These are phyloP conservation scores for Chondrostereum purpureum DNA, from an alignment of 1,284 basidiomycete genomes.

Conservation along the genomic window DNA sequence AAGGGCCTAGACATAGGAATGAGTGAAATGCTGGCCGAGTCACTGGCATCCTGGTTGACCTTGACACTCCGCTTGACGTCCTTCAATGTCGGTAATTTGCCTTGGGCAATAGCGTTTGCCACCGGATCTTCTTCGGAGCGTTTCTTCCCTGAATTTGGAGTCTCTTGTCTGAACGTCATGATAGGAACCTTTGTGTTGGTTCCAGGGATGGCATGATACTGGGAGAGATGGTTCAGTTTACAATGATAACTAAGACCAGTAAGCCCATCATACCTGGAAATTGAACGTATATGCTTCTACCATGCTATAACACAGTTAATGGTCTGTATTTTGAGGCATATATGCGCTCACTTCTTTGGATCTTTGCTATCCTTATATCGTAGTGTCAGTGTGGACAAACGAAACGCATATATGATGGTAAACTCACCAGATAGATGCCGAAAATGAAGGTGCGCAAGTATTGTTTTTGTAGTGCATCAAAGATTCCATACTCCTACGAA, in stretches of 20 bases:
- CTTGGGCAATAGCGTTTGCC: slow-evolving; percentile 44
- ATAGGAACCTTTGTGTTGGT: slow-evolving; percentile 50
- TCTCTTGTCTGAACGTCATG: slow-evolving; percentile 57
- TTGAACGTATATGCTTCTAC: slow-evolving; percentile 80
- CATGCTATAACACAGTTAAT: slow-evolving; percentile 40
- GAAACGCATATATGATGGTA: background rate
- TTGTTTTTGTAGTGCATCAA: slow-evolving; percentile 70
- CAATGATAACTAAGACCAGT: slow-evolving; percentile 5
- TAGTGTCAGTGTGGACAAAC: slow-evolving; percentile 1
- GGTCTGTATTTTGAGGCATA: slow-evolving; percentile 14
- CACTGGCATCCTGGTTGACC: slow-evolving; percentile 31
- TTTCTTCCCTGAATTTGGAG: slow-evolving; percentile 41
- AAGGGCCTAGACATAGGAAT: slow-evolving; percentile 38
- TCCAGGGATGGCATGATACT: slow-evolving; percentile 60
- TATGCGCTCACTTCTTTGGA: slow-evolving; percentile 61
- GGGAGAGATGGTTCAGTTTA: slow-evolving; percentile 1
- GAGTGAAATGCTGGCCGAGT: background rate
- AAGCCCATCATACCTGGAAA: slow-evolving; percentile 45
- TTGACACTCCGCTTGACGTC: slow-evolving; percentile 73
- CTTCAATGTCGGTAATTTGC: slow-evolving; percentile 56
- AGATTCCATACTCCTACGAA: slow-evolving; percentile 69
- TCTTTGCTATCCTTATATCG: slow-evolving; percentile 60
- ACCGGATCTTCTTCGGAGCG: slow-evolving; percentile 43
- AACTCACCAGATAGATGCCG: slow-evolving; percentile 69
- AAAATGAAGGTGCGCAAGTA: slow-evolving; percentile 77